Percentiles rank a stretch among this genome's conserved stretches.
phyloP scores from a whole-genome alignment of 345 rosid species.

The Kernera saxatilis region DNA sequence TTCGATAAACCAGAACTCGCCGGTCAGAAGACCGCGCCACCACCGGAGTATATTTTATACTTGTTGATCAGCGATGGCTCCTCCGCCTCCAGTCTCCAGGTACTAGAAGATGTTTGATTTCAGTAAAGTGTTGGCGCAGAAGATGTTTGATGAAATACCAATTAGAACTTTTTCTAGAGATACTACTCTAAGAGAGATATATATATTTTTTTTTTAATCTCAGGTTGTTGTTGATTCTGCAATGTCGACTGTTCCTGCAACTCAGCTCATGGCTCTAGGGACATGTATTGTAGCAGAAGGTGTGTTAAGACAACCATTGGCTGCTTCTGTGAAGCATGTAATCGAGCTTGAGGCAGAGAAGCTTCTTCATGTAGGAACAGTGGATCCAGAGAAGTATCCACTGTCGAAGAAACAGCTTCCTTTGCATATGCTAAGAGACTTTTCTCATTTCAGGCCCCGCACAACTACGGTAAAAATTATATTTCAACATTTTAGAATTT shows the following conservation, averaged over 20 bases:
- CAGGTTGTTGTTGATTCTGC: constrained; percentile 72
- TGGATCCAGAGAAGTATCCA: constrained; percentile 53
- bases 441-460: constrained; percentile 75
- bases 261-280: constrained; percentile 48
- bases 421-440: constrained; percentile 55
- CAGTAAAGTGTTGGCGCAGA: not conserved
- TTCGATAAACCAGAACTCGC: constrained; percentile 41
- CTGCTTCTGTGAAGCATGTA: constrained; percentile 28
- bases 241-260: constrained; percentile 33
- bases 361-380: constrained; percentile 73
- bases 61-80: constrained; percentile 76
- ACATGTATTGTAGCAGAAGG: constrained; percentile 78
- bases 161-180: not conserved
- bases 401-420: constrained; percentile 69
- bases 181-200: not conserved
- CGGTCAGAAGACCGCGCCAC: constrained; percentile 23
- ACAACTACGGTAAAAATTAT: constrained; percentile 59
- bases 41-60: constrained; percentile 28
- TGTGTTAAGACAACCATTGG: constrained; percentile 30
- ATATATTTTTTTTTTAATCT: not conserved
- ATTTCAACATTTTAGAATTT: not conserved
- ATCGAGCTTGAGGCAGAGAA: constrained; percentile 61
- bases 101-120: not conserved
- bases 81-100: constrained; percentile 57
- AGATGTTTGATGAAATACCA: constrained; percentile 17